Evolutionary conservation across 305 asterid genomes (phyloP).

Genomic region (Nicotiana rustica): DNA sequence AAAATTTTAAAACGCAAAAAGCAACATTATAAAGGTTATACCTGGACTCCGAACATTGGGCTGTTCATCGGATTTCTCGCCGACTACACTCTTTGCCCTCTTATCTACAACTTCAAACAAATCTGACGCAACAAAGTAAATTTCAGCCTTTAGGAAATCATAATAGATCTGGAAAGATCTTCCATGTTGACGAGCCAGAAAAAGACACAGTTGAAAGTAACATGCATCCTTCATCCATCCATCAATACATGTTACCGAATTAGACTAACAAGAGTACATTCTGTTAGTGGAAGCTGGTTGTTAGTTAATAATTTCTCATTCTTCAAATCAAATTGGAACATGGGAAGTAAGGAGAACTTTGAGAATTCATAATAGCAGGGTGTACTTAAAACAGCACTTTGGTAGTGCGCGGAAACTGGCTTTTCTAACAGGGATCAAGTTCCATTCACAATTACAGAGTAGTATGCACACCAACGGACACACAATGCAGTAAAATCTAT

Average conservation of each 20-base stretch:
- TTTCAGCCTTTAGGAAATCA: slow-evolving; percentile 27
- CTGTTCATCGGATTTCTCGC: slow-evolving; percentile 80
- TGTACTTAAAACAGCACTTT: background rate
- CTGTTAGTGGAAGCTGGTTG: background rate
- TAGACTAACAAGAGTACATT: slow-evolving; percentile 1
- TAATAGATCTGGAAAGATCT: background rate
- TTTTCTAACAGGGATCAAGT: slow-evolving; percentile 15
- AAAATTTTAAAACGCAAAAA: slow-evolving; percentile 32
- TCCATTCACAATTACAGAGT: background rate
- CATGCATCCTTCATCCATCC: background rate
- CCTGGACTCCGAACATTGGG: slow-evolving; percentile 63
- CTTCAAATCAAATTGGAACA: slow-evolving; percentile 17
- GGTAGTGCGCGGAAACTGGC: background rate
- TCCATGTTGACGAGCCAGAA: slow-evolving; percentile 6
- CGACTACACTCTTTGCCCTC: slow-evolving; percentile 91
- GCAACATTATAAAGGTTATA: slow-evolving; percentile 42
- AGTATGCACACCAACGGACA: background rate
- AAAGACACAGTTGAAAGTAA: background rate
- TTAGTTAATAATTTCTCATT: slow-evolving; percentile 14
- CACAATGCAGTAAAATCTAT: slow-evolving; percentile 22
- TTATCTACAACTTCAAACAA: slow-evolving; percentile 97
- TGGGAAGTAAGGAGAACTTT: slow-evolving; percentile 10
- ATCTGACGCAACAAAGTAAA: slow-evolving; percentile 59
- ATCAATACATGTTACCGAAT: background rate
- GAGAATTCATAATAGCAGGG: slow-evolving; percentile 1